phyloP scores from a whole-genome alignment of 371 early-diverging fungal genomes.

The Syncephalis plumigaleata region DNA sequence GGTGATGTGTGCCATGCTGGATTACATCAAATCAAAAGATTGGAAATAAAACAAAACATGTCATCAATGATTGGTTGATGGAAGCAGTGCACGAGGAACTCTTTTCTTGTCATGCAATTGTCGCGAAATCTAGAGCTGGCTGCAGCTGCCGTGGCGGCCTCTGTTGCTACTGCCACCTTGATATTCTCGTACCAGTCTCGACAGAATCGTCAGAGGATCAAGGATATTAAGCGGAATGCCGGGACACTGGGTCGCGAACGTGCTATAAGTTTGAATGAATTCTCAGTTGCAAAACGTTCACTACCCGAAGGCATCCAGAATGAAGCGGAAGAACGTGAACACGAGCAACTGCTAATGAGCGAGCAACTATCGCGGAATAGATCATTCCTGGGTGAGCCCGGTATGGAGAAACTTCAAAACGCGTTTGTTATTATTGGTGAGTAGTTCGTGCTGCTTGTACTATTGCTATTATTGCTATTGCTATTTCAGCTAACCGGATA shows the following conservation, averaged over 20 bases:
- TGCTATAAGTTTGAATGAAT: not conserved
- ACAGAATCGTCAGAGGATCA: constrained; percentile 8
- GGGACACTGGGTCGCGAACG: constrained; percentile 6
- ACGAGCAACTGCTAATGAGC: constrained; percentile 26
- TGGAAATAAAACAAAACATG: no score
- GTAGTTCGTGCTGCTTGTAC: no score
- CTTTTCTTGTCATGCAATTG: no score
- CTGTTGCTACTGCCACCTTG: constrained; percentile 12
- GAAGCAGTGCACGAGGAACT: no score
- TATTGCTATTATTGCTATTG: no score
- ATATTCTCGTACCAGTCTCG: constrained; percentile 11
- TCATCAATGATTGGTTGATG: no score
- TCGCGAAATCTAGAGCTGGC: constrained; percentile 8
- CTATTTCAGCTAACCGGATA: no score
- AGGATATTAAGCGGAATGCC: constrained; percentile 12
- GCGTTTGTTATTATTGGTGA: constrained; percentile 61
- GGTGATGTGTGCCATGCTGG: no score
- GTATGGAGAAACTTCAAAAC: constrained; percentile 34
- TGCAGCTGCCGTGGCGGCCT: constrained; percentile 11
- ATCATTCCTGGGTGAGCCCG: constrained; percentile 73
- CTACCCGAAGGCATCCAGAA: not conserved
- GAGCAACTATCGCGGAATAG: constrained; percentile 77
- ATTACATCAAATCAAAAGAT: no score
- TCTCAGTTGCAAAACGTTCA: constrained; percentile 5
- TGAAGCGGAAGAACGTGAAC: not conserved